These are phyloP conservation scores for Sphaerulina musiva DNA, from an alignment of 2,329 filamentous ascomycete species.

Conservation along the genomic window DNA sequence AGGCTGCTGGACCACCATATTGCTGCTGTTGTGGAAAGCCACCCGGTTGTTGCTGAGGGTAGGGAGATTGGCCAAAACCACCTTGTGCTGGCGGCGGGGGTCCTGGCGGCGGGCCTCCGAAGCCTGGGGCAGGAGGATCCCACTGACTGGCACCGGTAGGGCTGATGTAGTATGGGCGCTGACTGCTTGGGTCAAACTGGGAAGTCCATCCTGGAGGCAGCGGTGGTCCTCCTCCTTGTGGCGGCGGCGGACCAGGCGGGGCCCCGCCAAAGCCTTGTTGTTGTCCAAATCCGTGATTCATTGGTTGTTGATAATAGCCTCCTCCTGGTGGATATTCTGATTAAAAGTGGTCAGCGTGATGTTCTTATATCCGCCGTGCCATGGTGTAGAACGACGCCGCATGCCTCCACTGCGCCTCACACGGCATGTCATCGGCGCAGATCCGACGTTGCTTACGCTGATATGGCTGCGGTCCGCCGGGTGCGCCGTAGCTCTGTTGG, in stretches of 20 bases:
- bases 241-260: conserved; percentile 16
- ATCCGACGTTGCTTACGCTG: conserved; percentile 14
- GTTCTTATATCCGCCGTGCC: conserved; percentile 6
- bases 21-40: conserved; percentile 15
- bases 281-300: conserved; percentile 15
- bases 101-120: conserved; percentile 21
- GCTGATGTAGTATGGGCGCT: conserved; percentile 14
- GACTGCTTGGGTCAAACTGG: conserved; percentile 11
- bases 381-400: background rate
- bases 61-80: conserved; percentile 9
- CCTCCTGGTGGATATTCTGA: conserved; percentile 17
- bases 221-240: conserved; percentile 9
- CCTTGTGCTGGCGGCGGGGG: conserved; percentile 22
- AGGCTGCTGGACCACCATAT: conserved; percentile 47
- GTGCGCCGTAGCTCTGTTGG: conserved; percentile 11
- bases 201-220: conserved; percentile 16
- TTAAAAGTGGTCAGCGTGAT: conserved; percentile 7
- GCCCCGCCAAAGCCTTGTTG: conserved; percentile 14
- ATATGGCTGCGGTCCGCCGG: conserved; percentile 5
- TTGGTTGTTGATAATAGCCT: conserved; percentile 15
- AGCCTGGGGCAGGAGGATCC: conserved; percentile 17
- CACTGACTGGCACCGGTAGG: conserved; percentile 13
- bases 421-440: background rate
- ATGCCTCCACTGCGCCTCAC: conserved; percentile 5
- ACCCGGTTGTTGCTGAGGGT: conserved; percentile 12